Conservation (phyloP, 352 stramenopile genomes). For the Pythium insidiosum region DNA sequence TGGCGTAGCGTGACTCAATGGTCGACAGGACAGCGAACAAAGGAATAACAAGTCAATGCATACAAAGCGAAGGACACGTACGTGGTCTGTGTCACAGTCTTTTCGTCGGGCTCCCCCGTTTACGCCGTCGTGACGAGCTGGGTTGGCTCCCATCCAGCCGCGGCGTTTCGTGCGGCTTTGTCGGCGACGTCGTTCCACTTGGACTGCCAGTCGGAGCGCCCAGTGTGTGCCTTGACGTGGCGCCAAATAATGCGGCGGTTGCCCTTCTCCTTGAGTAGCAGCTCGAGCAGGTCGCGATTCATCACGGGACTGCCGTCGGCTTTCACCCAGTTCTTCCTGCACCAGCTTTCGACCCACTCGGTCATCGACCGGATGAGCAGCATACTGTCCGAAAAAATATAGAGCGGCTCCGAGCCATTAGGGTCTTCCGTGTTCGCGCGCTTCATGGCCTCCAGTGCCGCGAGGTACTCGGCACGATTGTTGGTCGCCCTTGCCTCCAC, state of each 20-base stretch:
- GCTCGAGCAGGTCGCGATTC: constrained; percentile 64
- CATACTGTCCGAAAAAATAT: constrained; percentile 76
- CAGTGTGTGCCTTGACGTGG: constrained; percentile 31
- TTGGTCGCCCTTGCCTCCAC: constrained; percentile 14
- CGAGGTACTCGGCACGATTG: constrained; percentile 19
- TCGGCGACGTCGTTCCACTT: constrained; percentile 49
- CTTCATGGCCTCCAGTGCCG: constrained; percentile 54
- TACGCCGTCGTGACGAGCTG: too few species aligned
- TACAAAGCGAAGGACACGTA: too few species aligned
- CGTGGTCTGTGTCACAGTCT: too few species aligned
- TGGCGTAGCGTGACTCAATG: too few species aligned
- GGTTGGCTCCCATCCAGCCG: constrained; percentile 16
- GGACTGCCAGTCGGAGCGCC: constrained; percentile 37
- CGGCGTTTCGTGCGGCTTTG: constrained; percentile 29
- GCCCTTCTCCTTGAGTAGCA: constrained; percentile 33
- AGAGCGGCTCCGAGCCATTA: constrained; percentile 22
- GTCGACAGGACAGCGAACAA: too few species aligned
- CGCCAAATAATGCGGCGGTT: constrained; percentile 43
- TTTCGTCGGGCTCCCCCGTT: too few species aligned
- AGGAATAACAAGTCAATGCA: too few species aligned
- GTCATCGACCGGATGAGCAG: constrained; percentile 77
- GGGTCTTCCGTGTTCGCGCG: constrained; percentile 52
- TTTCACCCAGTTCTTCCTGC: constrained; percentile 57
- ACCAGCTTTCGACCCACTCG: constrained; percentile 56
- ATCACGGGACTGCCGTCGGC: constrained; percentile 36